phyloP scores from a whole-genome alignment of 2,329 filamentous ascomycete species.

The Thyridium curvatum region DNA sequence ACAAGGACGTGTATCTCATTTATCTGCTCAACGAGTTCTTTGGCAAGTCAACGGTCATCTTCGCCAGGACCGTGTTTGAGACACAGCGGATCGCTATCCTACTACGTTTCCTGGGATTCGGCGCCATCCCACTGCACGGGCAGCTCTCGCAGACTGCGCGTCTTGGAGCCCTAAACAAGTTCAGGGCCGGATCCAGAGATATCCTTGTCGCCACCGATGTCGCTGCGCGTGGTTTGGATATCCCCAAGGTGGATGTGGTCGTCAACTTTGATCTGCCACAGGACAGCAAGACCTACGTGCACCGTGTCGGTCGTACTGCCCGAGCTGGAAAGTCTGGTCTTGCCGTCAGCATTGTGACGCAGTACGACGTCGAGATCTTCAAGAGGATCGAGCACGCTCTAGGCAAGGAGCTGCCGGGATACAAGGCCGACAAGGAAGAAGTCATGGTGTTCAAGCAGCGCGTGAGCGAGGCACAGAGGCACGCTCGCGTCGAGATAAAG shows the following conservation, averaged over 20 bases:
- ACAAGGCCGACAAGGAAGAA: conserved; percentile 69
- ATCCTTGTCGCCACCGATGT: conserved; percentile 91
- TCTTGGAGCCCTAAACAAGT: conserved; percentile 84
- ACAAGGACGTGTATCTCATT: conserved; percentile 87
- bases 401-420: conserved; percentile 67
- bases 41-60: conserved; percentile 84
- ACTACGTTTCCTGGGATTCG: conserved; percentile 72
- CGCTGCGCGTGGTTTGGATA: conserved; percentile 83
- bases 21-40: conserved; percentile 80
- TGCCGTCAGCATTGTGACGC: conserved; percentile 75
- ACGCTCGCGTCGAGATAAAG: conserved; percentile 78
- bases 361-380: conserved; percentile 81
- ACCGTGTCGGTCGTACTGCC: conserved; percentile 83
- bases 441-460: conserved; percentile 74
- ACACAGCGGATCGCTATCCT: conserved; percentile 80
- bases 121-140: conserved; percentile 87
- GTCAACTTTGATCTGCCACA: conserved; percentile 79
- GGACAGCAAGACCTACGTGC: conserved; percentile 92
- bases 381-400: conserved; percentile 76
- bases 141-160: conserved; percentile 84
- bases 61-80: conserved; percentile 87
- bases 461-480: conserved; percentile 77
- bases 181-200: conserved; percentile 71
- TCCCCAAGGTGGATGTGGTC: conserved; percentile 85
- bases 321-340: conserved; percentile 80